Base-by-base conservation (phyloP, 169 alveolate species). In the Pseudocohnilembus persalinus region DNA sequence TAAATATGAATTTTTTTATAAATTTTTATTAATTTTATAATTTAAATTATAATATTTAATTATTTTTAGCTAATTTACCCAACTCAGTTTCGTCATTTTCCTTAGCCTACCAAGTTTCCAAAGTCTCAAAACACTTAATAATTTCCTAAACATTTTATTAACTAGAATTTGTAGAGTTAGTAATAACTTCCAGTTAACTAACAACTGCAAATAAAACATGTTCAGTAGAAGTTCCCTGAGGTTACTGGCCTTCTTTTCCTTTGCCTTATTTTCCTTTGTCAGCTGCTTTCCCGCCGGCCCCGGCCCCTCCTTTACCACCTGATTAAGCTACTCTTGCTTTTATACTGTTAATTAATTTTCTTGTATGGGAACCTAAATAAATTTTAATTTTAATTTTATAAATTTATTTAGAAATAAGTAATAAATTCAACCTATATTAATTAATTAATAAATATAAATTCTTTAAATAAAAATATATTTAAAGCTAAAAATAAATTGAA, bases 41-140 rank as follows among this genome's bases (percentile, higher is more conserved):
- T n/a, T n/a, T n/a, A n/a, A n/a, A n/a, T n/a, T n/a, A n/a, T n/a
- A n/a, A 11, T 49, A 49, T 49, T 49, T 49, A 49, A 49, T 49
- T 49, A 20, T 11, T 11, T 49, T 49, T 49, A 11, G 20, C 4
- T 49, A 11, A 49, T 49, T 20, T 49, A 49, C 68, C 68, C 6
- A 95, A 84, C 31, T 94, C 96, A 68, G 92, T 95, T 89, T 95
- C 97, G 85, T 95, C 97, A 73, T 89, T 88, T 77, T 86, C 92
- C 83, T 93, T 93, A 0, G 96, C 96, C 76, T 83, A 80, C 94
- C 95, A 95, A 29, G 89, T 83, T 32, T 83, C 76, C 0, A 95
- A 83, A 31, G 92, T 91, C 74, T 95, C 97, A 77, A 92, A 84
- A 29, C 96, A 93, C 68, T 95, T 92, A 77, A 88, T 89, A 29